Percentiles rank a stretch among this genome's conserved stretches.
Evolutionary conservation across 139 green algal species (phyloP).

Genomic region (Limnomonas spitsbergensis): DNA sequence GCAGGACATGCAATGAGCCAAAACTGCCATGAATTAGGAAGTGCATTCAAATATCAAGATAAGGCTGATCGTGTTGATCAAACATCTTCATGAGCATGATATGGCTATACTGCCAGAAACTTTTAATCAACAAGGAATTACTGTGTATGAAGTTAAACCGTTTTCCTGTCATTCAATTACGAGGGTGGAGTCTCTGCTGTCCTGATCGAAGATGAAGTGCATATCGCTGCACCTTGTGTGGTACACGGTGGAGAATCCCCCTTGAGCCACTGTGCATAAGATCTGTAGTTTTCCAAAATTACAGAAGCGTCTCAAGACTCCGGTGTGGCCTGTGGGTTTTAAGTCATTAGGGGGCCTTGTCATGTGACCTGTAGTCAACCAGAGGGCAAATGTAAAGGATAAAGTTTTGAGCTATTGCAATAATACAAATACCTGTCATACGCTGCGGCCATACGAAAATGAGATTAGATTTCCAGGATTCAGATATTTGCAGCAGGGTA

Average conservation of each 20-base stretch:
- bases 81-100: background rate
- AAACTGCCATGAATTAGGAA: background rate
- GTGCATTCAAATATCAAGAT: background rate
- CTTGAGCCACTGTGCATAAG: background rate
- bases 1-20: too few relatives aligned
- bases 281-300: background rate
- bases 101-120: background rate
- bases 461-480: too few relatives aligned
- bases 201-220: background rate
- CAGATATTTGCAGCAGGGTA: too few relatives aligned
- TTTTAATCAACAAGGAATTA: background rate
- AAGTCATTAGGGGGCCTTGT: background rate
- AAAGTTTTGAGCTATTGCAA: background rate
- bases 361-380: background rate
- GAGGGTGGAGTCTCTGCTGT: too few relatives aligned
- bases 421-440: background rate
- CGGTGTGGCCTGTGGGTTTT: too few relatives aligned
- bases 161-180: background rate
- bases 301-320: background rate
- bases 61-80: too few relatives aligned
- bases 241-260: constrained; percentile 8
- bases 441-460: background rate
- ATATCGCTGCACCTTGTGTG: background rate
- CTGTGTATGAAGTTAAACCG: background rate
- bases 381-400: too few relatives aligned